These are phyloP conservation scores for Karstenula rhodostoma DNA, from an alignment of 2,329 filamentous ascomycete genomes.

Conservation along the genomic window DNA sequence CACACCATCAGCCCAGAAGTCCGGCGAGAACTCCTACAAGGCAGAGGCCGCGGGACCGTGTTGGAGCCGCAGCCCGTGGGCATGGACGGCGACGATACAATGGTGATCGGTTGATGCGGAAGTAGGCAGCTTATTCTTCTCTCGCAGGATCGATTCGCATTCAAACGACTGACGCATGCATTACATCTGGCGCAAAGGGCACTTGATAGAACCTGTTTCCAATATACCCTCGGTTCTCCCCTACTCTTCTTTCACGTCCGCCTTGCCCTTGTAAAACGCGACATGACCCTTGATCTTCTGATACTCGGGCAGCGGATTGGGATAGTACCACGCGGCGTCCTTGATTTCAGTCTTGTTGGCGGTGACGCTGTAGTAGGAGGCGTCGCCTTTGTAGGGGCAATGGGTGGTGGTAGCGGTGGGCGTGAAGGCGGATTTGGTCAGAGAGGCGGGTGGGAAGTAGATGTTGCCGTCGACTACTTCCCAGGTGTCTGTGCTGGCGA, in stretches of 20 bases:
- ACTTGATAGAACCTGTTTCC: background rate
- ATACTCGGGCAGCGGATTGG: constrained; percentile 59
- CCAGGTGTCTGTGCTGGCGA: constrained; percentile 62
- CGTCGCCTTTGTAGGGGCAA: constrained; percentile 66
- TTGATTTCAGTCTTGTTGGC: constrained; percentile 58
- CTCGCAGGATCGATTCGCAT: background rate
- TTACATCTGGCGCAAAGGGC: background rate
- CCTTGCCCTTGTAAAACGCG: constrained; percentile 63
- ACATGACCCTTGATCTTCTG: constrained; percentile 63
- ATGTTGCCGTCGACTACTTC: constrained; percentile 67
- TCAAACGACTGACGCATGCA: constrained; percentile 1
- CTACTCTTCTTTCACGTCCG: constrained; percentile 22
- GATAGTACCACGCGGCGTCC: constrained; percentile 68
- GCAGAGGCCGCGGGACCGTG: constrained; percentile 81
- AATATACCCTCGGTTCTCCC: constrained; percentile 12
- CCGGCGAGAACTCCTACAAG: constrained; percentile 84
- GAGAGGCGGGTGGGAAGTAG: constrained; percentile 54
- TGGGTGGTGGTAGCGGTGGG: constrained; percentile 58
- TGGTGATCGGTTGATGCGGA: constrained; percentile 66
- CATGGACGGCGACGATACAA: constrained; percentile 87
- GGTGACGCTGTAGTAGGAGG: constrained; percentile 64
- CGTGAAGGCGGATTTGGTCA: constrained; percentile 54
- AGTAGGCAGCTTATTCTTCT: background rate
- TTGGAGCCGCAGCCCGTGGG: constrained; percentile 65
- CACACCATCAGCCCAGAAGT: constrained; percentile 90